Base-by-base conservation (phyloP, 1,284 basidiomycete species). In the Ceratobasidium sp. region DNA sequence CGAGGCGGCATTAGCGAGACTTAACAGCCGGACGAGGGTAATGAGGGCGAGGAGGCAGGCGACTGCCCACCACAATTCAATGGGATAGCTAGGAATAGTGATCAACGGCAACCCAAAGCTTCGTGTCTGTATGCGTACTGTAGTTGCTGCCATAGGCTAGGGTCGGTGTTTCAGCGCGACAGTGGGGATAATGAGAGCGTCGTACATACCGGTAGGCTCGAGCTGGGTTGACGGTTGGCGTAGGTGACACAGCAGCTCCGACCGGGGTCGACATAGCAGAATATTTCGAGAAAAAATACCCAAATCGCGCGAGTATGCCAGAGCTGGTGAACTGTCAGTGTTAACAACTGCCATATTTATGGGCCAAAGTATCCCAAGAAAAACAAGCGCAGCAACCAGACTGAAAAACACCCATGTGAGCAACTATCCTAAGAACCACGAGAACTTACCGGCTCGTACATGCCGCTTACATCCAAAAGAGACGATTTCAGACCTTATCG, bases 21-120 rank as follows among this genome's bases (percentile, higher is more conserved):
- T 79, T 31, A 80, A 27, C 34, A 81, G 43, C 29, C 83, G 82
- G 58, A 85, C 75, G 74, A 81, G 48, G 19, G 84, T 80, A 24
- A 86, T 80, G 73, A 84, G 78, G 8, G 79, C 83, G 29, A 86
- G 76, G 74, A 85, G 80, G 68, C 81, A 79, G 11, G 81, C 81
- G 46, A 75, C 64, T 59, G 61, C 51, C 72, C 72, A 74, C 72
- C 72, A 74, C 13, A 63, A 27, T 16, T 74, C 29, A 22, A 31
- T 53, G 24, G 59, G 59, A 61, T 74, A 74, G 24, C 65, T 68
- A 43, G n/a, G 4, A 31, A n/a, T 5, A 51, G 13, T 27, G 22
- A 22, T 65, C 43, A 65, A 29, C 22, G 16, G 48, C 11, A 9
- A 51, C 1, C 27, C 31, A 2, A 49, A 31, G 41, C 22, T 27